These are phyloP conservation scores for Zychaea mexicana DNA, from an alignment of 371 early-diverging fungal genomes.

Conservation along the genomic window DNA sequence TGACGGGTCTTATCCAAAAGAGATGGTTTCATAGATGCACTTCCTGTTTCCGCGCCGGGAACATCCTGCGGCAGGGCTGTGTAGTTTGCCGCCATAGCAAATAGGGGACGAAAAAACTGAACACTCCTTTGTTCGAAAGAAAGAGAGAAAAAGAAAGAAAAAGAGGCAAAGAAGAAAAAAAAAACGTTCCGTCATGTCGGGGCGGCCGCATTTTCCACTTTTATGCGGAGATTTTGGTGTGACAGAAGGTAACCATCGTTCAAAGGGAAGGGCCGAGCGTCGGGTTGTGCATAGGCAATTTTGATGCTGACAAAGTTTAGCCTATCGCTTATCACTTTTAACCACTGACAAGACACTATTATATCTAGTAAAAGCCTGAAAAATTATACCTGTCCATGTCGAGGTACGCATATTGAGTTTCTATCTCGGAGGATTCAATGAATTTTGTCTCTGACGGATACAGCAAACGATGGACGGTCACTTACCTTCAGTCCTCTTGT, in stretches of 20 bases:
- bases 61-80: slow-evolving; percentile 18
- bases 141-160: slow-evolving; percentile 2
- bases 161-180: too few species aligned
- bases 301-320: background rate
- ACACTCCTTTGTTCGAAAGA: background rate
- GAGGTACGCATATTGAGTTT: too few species aligned
- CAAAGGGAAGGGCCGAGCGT: background rate
- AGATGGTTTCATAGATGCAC: slow-evolving; percentile 1
- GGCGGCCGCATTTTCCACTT: background rate
- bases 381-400: too few species aligned
- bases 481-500: too few species aligned
- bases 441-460: too few species aligned
- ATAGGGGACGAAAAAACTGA: too few species aligned
- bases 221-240: slow-evolving; percentile 12
- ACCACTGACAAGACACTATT: too few species aligned
- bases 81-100: slow-evolving; percentile 16
- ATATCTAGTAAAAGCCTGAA: too few species aligned
- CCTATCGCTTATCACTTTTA: too few species aligned
- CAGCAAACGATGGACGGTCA: too few species aligned
- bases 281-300: background rate
- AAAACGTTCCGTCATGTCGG: background rate
- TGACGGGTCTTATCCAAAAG: slow-evolving; percentile 7
- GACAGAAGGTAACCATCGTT: too few species aligned
- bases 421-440: too few species aligned
- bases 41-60: background rate